phyloP scores from a whole-genome alignment of 1,139 yeast species.

The Nematodospora anomalae region DNA sequence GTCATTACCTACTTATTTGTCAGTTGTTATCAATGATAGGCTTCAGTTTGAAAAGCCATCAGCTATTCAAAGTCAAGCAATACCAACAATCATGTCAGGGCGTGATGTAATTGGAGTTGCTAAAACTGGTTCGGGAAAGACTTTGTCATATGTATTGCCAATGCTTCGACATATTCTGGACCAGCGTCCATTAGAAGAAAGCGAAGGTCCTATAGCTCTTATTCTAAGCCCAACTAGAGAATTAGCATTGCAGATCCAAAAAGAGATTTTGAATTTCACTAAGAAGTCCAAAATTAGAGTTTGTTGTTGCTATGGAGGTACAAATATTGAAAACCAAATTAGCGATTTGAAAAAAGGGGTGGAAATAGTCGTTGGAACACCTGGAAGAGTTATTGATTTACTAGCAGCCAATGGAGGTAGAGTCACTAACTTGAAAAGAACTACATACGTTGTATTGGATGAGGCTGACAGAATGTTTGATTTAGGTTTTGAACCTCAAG shows the following conservation, averaged over 20 bases:
- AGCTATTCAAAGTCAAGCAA: constrained; percentile 86
- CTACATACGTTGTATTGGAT: constrained; percentile 83
- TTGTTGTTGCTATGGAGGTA: constrained; percentile 93
- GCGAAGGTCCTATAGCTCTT: constrained; percentile 77
- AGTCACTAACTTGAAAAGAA: constrained; percentile 64
- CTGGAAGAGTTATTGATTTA: constrained; percentile 91
- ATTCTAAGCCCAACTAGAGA: constrained; percentile 93
- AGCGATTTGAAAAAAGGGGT: constrained; percentile 77
- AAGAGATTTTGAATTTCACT: constrained; percentile 64
- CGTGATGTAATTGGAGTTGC: constrained; percentile 92
- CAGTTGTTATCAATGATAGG: constrained; percentile 50
- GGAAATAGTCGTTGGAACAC: constrained; percentile 88
- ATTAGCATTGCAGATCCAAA: constrained; percentile 78
- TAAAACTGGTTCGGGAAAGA: constrained; percentile 95
- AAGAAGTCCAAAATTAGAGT: constrained; percentile 48
- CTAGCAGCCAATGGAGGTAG: constrained; percentile 83
- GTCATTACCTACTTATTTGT: constrained; percentile 65
- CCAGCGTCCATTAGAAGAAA: constrained; percentile 53
- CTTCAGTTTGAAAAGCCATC: constrained; percentile 67
- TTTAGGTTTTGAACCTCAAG: constrained; percentile 97
- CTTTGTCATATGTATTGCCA: constrained; percentile 84
- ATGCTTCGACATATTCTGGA: constrained; percentile 79
- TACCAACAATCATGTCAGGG: constrained; percentile 90
- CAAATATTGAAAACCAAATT: constrained; percentile 79
- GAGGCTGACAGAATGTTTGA: constrained; percentile 98